Conservation (phyloP, 441 rosid species). For the Cnidoscolus chayamansa region DNA sequence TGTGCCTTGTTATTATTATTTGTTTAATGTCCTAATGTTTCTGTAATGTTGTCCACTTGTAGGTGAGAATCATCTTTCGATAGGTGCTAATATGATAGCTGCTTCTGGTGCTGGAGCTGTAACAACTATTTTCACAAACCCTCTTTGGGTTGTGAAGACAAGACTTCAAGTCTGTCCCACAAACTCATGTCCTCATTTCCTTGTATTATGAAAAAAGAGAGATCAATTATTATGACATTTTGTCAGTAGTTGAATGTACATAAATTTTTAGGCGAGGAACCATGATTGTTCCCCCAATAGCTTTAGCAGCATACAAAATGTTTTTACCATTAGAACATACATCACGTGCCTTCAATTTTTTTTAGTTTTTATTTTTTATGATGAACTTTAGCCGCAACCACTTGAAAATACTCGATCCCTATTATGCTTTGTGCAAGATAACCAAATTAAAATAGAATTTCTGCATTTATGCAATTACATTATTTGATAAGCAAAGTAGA, state of each 20-base stretch:
- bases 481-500: background rate
- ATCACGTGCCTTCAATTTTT: background rate
- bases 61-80: slow-evolving; percentile 48
- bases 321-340: background rate
- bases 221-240: background rate
- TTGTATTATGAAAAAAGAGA: slow-evolving; percentile 1
- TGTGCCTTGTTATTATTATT: background rate
- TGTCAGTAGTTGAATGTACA: background rate
- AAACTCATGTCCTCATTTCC: background rate
- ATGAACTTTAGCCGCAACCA: background rate
- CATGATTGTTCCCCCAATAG: background rate
- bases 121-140: slow-evolving; percentile 76
- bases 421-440: slow-evolving; percentile 10
- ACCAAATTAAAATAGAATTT: background rate
- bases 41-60: slow-evolving; percentile 29
- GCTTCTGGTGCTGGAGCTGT: slow-evolving; percentile 93
- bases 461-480: background rate
- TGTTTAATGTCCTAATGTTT: slow-evolving; percentile 9
- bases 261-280: background rate
- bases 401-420: background rate
- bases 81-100: slow-evolving; percentile 80
- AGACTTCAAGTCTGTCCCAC: slow-evolving; percentile 67
- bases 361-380: background rate
- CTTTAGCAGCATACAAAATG: background rate
- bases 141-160: slow-evolving; percentile 98